Evolutionary conservation across 257 asterid species (phyloP), one percentile per base, ranked within the genome.

Genomic region (Capsicum rhomboideum): DNA sequence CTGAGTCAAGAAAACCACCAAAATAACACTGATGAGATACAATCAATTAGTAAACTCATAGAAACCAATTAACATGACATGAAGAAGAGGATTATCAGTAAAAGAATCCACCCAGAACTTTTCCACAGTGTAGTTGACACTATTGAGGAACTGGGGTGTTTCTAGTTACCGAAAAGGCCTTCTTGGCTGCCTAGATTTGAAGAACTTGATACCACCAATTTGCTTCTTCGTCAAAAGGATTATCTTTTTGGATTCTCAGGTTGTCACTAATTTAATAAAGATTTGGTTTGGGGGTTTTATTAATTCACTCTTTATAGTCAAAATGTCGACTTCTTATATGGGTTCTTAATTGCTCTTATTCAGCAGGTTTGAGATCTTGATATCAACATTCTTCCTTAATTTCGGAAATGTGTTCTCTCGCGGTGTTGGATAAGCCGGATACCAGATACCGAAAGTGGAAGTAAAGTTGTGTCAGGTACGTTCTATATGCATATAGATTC

Each of bases 171-270:
- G 83, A 50, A 91, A 91, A 31, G 91, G 31, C 99, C 98, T 18
- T 83, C 98, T 68, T 89, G 94, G 97, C 87, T 93, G 71, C 97
- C 98, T 79, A 89, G 95, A 87, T 92, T 96, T 87, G 98, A 96
- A 83, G 98, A 96, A 86, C 97, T 96, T 34, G 98, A 94, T 74
- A 94, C 99, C 83, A 96, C 98, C 83, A 94, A 91, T 89, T 94
- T 92, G 99, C 99, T 96, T 87, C 99, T 94, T 86, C 94, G 97
- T 82, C 98, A 96, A 89, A n/a, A 87, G 98, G 83, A 96, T 93
- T 85, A 87, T 96, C 90, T 96, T 93, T 90, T 86, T 96, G 91
- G 98, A 97, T 79, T 18, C 90, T 78, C 95, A 93, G 97, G 97
- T 96, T 81, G 14, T 52, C 17, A 5, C 5, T 49, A 18, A 67